Evolutionary conservation across 208 protist species (phyloP), one percentile per base, ranked within the genome.

Genomic region (Borovskyia barvae): DNA sequence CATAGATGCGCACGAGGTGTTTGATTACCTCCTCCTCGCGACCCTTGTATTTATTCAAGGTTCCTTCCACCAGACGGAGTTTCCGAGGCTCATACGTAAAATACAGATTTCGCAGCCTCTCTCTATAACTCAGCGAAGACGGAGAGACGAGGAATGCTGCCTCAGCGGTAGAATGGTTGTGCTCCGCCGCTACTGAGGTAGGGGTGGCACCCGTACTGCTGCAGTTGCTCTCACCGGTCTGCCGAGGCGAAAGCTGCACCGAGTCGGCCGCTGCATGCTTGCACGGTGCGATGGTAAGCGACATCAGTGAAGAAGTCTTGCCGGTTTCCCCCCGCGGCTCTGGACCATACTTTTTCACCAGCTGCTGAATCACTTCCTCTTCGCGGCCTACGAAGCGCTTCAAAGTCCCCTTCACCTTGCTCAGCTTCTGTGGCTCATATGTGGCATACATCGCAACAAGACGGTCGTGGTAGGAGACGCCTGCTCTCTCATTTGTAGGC

Each of bases 321-420:
- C 33, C 25, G 17, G 41, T 24, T 12, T 45, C 25, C 8, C 42
- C 36, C 1, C 25, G 7, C 19, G 82, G 82, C 58, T 92, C 87
- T 0, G 84, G 80, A 9, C 84, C 87, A 63, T 92, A 90, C 55
- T 85, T 82, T 51, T 79, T 76, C 24, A 92, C 55, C 9, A 92
- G 71, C 57, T 90, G 68, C 45, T 69, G 68, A 36, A 92, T 78
- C 11, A 88, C 78, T 17, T 73, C 76, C 32, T 92, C 84, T 45
- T 92, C 84, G 5, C 72, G 69, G 7, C 81, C 87, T 9, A 69
- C 65, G 61, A 77, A 88, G 32, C 80, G 78, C 54, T 72, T 61
- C 28, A 94, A 64, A 9, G 82, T 85, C 7, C 72, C 77, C 35
- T 79, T 58, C 2, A 90, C 85, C 22, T 77, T 80, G 32, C 64